Evolutionary conservation across 345 rosid species (phyloP), one percentile per base, ranked within the genome.

Genomic region (Litchi chinensis): DNA sequence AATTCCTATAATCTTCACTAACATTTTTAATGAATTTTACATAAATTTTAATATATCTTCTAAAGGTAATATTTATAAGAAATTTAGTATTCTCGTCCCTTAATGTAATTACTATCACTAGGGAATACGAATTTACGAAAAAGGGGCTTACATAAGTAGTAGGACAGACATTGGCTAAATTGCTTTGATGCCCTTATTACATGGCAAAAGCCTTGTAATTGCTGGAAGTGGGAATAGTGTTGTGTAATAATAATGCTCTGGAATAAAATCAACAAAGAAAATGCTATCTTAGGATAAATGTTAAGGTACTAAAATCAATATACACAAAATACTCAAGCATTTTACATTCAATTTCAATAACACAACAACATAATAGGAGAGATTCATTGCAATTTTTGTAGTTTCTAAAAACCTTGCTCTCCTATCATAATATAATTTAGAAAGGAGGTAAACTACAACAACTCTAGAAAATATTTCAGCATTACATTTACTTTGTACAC

Each of bases 181-280:
- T 10, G 43, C 46, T 65, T 75, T 75, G 19, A 48, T 10, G 9
- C 50, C 68, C 64, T 63, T 46, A 57, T 32, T 40, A 75, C 84
- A 62, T n/a, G 71, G 54, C 73, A 22, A 66, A 63, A 32, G 18
- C 64, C 10, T 28, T 62, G 41, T 13, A 66, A 71, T 16, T 65
- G 71, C 41, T 39, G 69, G 59, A 75, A 65, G 26, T 60, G 18
- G 40, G 59, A 76, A 22, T 24, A 74, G 48, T 64, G 60, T 64
- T 10, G 2, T 0, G 19, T 70, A 10, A 15, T 22, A 7, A 7
- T n/a, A 44, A 44, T 44, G 50, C 50, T 44, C 3, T 10, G 11
- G 28, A 6, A 44, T 44, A 60, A 39, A 52, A 62, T 46, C 22
- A 6, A 26, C 39, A 60, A 1, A 43, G 26, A 65, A 75, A 37